Evolutionary conservation across 306 rosid genomes (phyloP).

Genomic region (Vicia villosa): DNA sequence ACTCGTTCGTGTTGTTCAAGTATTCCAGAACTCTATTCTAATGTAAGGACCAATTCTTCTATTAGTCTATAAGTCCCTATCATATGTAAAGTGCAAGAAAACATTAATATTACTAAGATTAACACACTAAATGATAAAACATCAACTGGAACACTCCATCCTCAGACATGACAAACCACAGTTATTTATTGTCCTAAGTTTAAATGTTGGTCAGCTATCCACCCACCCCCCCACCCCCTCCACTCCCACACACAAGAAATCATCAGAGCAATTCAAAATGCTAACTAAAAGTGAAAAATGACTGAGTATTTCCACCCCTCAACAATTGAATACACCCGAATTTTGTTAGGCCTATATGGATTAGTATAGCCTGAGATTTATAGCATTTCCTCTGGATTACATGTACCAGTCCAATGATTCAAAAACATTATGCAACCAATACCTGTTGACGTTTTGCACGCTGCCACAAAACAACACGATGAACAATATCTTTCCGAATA

Average conservation of each 20-base stretch:
- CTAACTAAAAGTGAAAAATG: not conserved
- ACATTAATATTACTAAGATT: constrained; percentile 14
- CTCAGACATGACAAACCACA: not conserved
- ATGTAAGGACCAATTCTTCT: not conserved
- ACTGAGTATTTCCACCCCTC: constrained; percentile 30
- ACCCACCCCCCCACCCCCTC: constrained; percentile 12
- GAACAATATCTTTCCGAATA: constrained; percentile 88
- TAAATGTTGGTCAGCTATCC: constrained; percentile 15
- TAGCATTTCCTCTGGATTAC: constrained; percentile 29
- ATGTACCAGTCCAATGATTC: constrained; percentile 31
- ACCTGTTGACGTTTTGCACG: constrained; percentile 95
- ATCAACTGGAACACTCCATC: not conserved
- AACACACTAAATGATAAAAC: not conserved
- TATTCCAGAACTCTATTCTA: constrained; percentile 21
- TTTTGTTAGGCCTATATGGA: not conserved
- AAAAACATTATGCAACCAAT: constrained; percentile 27
- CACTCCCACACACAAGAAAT: constrained; percentile 6
- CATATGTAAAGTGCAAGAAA: constrained; percentile 10
- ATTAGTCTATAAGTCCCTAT: not conserved
- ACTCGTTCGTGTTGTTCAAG: constrained; percentile 6
- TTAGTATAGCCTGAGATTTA: constrained; percentile 1
- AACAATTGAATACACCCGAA: constrained; percentile 8
- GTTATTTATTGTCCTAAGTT: constrained; percentile 16
- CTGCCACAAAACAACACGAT: constrained; percentile 92
- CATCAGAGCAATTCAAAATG: constrained; percentile 9